Percentiles rank a stretch among this genome's conserved stretches.
Evolutionary conservation across 179 eudicot genomes (phyloP).

Genomic region (Sideroxylon spinosum): DNA sequence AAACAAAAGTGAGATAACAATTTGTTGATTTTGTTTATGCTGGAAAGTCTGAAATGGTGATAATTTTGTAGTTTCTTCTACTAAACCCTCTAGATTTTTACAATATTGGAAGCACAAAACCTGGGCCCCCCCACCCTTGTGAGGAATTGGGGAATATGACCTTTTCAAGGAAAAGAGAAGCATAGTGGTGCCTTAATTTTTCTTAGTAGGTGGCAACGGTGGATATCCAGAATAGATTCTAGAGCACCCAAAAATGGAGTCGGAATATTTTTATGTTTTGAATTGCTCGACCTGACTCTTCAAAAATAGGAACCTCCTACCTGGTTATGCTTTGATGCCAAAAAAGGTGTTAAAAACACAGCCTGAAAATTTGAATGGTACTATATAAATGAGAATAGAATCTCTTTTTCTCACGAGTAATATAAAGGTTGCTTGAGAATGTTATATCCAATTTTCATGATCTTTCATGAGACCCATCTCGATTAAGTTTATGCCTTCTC

Average conservation of each 20-base stretch:
- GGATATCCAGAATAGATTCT: conserved; percentile 6
- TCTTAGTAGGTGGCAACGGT: neutral
- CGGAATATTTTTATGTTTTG: neutral
- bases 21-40: neutral
- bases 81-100: neutral
- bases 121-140: neutral
- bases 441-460: too few relatives aligned
- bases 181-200: neutral
- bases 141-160: neutral
- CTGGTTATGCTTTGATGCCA: neutral
- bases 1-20: neutral
- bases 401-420: too few relatives aligned
- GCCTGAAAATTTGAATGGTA: too few relatives aligned
- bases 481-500: too few relatives aligned
- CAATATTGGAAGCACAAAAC: neutral
- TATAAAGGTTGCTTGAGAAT: too few relatives aligned
- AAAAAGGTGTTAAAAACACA: neutral
- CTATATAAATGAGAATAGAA: too few relatives aligned
- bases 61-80: neutral
- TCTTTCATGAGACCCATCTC: too few relatives aligned
- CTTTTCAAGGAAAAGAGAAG: neutral
- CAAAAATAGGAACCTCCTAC: neutral
- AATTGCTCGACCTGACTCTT: neutral
- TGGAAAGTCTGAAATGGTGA: neutral
- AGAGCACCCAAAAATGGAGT: neutral